A percentile compares a stretch with the other conserved stretches of the same genome.
phyloP scores from a whole-genome alignment of 1,284 basidiomycete genomes.

The Puccinia triticina region DNA sequence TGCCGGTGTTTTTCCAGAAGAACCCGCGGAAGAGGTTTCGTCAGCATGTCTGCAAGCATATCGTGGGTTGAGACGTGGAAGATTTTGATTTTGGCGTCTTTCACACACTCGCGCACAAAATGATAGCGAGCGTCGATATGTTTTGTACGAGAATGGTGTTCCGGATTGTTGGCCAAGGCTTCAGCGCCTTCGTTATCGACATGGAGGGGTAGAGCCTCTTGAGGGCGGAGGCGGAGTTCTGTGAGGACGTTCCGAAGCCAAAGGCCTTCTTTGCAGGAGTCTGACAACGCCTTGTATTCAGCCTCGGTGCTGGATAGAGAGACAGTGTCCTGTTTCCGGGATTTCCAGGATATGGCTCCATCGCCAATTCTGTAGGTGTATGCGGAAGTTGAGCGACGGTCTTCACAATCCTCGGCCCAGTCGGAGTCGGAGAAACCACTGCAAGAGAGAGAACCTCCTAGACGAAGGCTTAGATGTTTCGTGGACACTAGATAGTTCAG shows the following conservation, averaged over 20 bases:
- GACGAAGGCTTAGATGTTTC: not conserved
- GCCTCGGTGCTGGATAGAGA: not conserved
- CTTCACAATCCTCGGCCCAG: not conserved
- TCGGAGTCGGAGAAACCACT: not conserved
- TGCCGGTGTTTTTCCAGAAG: too few species aligned
- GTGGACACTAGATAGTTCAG: not conserved
- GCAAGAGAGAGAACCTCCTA: not conserved
- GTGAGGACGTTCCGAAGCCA: constrained; percentile 1
- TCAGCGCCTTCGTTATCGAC: too few species aligned
- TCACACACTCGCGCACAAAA: not conserved
- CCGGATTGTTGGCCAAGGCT: too few species aligned
- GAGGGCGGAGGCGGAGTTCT: not conserved
- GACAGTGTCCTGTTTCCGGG: not conserved
- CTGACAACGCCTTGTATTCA: constrained; percentile 11
- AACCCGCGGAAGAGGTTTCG: not conserved
- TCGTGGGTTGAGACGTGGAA: constrained; percentile 1
- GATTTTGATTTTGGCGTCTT: not conserved
- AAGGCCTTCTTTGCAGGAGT: constrained; percentile 19
- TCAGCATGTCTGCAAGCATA: constrained; percentile 32
- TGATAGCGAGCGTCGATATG: constrained; percentile 4
- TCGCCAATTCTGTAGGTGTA: not conserved
- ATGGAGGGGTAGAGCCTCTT: not conserved
- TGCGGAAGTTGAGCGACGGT: not conserved
- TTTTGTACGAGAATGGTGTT: not conserved
- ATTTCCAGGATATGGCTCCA: constrained; percentile 10